Percentiles rank a stretch among this genome's conserved stretches.
Conservation (phyloP, 441 rosid genomes). For the Populus hybrid region DNA sequence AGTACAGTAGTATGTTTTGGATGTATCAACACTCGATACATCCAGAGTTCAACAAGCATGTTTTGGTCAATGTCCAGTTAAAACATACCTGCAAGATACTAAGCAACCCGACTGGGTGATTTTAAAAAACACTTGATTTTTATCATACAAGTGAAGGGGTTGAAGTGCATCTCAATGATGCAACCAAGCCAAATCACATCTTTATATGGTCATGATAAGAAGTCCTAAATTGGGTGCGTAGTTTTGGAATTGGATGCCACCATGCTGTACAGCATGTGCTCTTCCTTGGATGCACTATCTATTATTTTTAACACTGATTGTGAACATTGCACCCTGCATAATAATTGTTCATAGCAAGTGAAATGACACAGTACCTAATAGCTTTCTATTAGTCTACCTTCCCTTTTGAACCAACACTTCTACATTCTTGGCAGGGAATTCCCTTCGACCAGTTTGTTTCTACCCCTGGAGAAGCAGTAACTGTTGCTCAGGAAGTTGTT, state of each 20-base stretch:
- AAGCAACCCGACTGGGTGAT: neutral
- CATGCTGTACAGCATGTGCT: neutral
- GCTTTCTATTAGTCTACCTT: neutral
- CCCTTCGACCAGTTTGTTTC: constrained; percentile 42
- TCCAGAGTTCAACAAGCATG: no score
- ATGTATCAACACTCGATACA: neutral
- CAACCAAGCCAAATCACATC: neutral
- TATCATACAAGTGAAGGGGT: neutral
- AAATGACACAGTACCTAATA: neutral
- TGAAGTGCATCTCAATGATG: neutral
- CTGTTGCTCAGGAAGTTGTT: constrained; percentile 74
- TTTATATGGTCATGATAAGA: neutral
- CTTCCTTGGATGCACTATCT: neutral
- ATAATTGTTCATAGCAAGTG: neutral
- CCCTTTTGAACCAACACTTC: neutral
- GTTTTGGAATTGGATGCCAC: neutral
- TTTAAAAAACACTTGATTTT: no score
- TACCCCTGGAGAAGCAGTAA: constrained; percentile 49
- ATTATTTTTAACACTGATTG: neutral
- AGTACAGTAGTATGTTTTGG: neutral
- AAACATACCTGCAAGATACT: neutral
- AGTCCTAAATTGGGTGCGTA: neutral
- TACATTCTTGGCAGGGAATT: constrained; percentile 31
- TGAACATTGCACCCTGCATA: neutral
- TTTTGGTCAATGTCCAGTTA: neutral